Base-by-base conservation (phyloP, 129 eudicot genomes). In the Centella asiatica region DNA sequence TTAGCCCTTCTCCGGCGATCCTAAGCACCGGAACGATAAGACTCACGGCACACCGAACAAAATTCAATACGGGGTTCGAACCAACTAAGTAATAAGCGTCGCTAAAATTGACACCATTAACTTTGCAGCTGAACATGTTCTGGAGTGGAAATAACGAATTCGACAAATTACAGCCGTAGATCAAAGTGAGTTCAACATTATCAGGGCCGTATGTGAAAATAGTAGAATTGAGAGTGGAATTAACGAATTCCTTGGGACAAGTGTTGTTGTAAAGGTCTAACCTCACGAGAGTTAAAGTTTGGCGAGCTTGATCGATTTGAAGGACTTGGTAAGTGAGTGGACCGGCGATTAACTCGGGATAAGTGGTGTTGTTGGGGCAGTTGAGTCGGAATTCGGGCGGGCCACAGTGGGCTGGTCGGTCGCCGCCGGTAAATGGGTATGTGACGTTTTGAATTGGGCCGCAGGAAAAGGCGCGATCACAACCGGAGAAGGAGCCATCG, bases 351-450 rank as follows among this genome's bases (percentile, higher is more conserved):
- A 87, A 54, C 66, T 69, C 70, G 15, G 95, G 63, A 67, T 36
- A 39, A 57, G 23, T 9, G 44, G 4, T 20, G 31, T 37, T 65
- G 69, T 55, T 15, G 0, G 12, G 53, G 64, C 95, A 80, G 9
- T 70, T 75, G 72, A 86, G 85, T 4, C 50, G 74, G 74, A 80
- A 82, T 31, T 69, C 82, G 0, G 87, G 95, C 15, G 64, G 80
- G 50, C 95, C 90, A 25, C 95, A 82, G 78, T 80, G 60, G 46
- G 61, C 54, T 7, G 89, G 86, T 12, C 85, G 84, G 62, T 67
- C 62, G 27, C 78, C 84, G 56, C 84, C 82, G 44, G 87, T 74
- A 77, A 83, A 86, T 23, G 90, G 95, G 75, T 74, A 80, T 44
- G 73, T 66, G 65, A 83, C 55, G 74, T 70, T 67, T 56, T 55